Percentiles rank a stretch among this genome's conserved stretches.
Conservation (phyloP, 495 filamentous ascomycete species). For the Penicillium herquei region DNA sequence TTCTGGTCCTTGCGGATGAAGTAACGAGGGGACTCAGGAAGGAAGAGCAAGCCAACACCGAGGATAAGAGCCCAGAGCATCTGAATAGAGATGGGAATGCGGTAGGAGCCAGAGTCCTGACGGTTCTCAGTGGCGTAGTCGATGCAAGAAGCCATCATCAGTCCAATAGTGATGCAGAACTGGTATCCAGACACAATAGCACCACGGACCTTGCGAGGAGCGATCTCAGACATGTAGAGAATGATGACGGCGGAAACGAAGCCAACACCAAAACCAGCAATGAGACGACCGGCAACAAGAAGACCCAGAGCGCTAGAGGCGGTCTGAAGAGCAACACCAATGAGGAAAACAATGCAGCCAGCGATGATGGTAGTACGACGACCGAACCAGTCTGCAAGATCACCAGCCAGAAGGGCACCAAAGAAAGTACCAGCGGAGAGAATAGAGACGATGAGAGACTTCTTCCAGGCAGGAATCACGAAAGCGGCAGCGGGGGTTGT, state of each 20-base stretch:
- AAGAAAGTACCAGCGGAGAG: constrained; percentile 76
- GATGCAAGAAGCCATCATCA: constrained; percentile 71
- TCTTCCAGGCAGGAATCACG: constrained; percentile 46
- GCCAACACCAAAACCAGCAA: constrained; percentile 72
- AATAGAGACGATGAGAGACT: constrained; percentile 70
- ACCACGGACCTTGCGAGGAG: constrained; percentile 64
- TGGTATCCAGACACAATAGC: constrained; percentile 69
- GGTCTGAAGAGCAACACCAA: constrained; percentile 64
- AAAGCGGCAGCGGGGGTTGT: constrained; percentile 31
- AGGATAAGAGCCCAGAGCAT: constrained; percentile 67
- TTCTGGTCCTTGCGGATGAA: constrained; percentile 57
- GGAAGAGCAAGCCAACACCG: constrained; percentile 61
- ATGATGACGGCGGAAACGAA: constrained; percentile 74
- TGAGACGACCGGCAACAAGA: constrained; percentile 66
- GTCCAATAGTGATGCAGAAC: constrained; percentile 70
- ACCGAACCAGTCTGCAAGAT: constrained; percentile 66
- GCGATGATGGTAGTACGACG: constrained; percentile 66
- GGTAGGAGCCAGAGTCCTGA: constrained; percentile 63
- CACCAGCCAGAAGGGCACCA: constrained; percentile 68
- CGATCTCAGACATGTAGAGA: constrained; percentile 68
- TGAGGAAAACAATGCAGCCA: constrained; percentile 62
- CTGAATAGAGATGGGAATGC: constrained; percentile 68
- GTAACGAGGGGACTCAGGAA: constrained; percentile 74
- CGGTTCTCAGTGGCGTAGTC: constrained; percentile 65
- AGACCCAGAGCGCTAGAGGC: constrained; percentile 47